These are phyloP conservation scores for Smallanthus sonchifolius DNA, from an alignment of 129 eudicot species.

Conservation along the genomic window DNA sequence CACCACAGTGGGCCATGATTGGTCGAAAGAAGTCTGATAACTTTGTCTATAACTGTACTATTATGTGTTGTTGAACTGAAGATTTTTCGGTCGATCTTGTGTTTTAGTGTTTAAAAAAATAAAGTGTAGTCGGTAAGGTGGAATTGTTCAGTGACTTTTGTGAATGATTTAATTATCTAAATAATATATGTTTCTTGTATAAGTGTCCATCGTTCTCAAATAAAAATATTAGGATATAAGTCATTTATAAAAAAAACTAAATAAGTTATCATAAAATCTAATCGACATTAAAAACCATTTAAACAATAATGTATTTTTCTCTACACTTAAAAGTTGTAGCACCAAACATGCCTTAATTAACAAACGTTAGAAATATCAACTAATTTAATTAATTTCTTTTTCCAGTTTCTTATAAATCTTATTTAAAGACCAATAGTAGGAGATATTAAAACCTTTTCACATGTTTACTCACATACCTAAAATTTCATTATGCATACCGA, in stretches of 20 bases:
- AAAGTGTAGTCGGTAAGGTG: background rate
- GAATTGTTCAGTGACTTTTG: background rate
- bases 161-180: background rate
- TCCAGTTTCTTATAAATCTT: too few species aligned
- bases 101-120: background rate
- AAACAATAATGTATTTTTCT: too few species aligned
- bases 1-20: conserved; percentile 49
- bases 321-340: too few species aligned
- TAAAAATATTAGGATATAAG: background rate
- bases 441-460: too few species aligned
- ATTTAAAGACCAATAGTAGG: too few species aligned
- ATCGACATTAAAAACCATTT: too few species aligned
- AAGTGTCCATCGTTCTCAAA: background rate
- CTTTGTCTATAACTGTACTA: conserved; percentile 47
- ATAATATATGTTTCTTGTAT: background rate
- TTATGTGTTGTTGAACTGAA: background rate
- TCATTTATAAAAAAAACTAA: background rate
- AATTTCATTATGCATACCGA: too few species aligned
- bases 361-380: too few species aligned
- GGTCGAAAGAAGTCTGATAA: conserved; percentile 38
- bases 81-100: background rate
- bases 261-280: too few species aligned
- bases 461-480: too few species aligned
- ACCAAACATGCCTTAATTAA: too few species aligned
- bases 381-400: too few species aligned